Evolutionary conservation across 495 filamentous ascomycete species (phyloP), one percentile per base, ranked within the genome.

Genomic region (Aspergillus egyptiacus): DNA sequence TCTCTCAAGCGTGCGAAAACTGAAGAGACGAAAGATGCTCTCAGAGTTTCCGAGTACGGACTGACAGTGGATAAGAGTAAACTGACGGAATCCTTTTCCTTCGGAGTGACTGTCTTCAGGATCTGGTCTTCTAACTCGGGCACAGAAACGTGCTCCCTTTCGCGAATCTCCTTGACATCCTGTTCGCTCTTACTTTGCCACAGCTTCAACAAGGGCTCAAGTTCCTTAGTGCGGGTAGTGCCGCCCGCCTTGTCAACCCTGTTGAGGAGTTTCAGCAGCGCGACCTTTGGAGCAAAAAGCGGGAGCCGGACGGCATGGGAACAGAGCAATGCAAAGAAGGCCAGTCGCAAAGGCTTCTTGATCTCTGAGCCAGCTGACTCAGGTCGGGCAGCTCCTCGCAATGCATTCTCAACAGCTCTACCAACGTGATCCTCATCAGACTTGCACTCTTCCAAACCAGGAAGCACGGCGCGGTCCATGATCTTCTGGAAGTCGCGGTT

Each of bases 401-500:
- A 54, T 1, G 70, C 65, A 37, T 69, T 72, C 40, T 77, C 76
- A n/a, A 94, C 57, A 6, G 76, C 71, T 17, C 73, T 75, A 8
- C 72, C 66, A 19, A 91, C 67, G 33, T 90, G 76, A 27, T 70
- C 76, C 5, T 77, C 66, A 60, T 96, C 89, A 15, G 95, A 68
- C 8, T 88, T 74, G 56, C 83, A 91, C 64, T 95, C 91, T 59
- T 96, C 90, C 14, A 96, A 59, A 5, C 71, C 77, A 2, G 86
- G 84, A 18, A 86, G 59, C 25, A 96, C 62, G 19, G 84, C 68
- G 15, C 75, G 77, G 14, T 76, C 66, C 6, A 95, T 53, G 9
- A 96, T 66, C 39, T 78, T 78, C 15, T 74, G 62, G 2, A 65
- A 68, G 35, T 83, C 79, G 13, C 78, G 74, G 2, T 55, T 51